Evolutionary conservation across 1,284 basidiomycete genomes (phyloP), one percentile per base, ranked within the genome.

Genomic region (Trichosporon sp.): DNA sequence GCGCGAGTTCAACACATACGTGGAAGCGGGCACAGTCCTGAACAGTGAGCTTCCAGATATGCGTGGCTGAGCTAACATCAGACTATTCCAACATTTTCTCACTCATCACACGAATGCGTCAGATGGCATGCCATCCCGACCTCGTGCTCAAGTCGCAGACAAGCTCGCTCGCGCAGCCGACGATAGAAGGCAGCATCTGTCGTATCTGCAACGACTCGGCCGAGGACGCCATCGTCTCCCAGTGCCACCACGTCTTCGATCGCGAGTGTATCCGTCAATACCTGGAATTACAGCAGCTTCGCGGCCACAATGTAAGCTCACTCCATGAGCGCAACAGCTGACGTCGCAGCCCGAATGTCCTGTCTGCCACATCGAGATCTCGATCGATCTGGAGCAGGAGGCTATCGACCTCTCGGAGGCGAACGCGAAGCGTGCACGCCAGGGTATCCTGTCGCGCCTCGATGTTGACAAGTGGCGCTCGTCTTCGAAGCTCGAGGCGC

Each of bases 211-310:
- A 94, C 70, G 96, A 99, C 70, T 85, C 96, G 74, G 79, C 93
- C 0, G 96, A 99, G 80, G 96, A 99, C 74, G 94, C 95, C 1
- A 97, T 99, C 68, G 87, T 92, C 72, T 89, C 92, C 31, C 89
- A 88, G 69, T 99, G 96, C 78, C 74, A 77, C 49, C 76, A 80
- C 64, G 78, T 82, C n/a, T 82, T 83, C 63, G 94, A 97, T 77
- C 87, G 96, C 66, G 92, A 95, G 77, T 99, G 96, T 74, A 95
- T 99, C 75, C 88, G 87, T 71, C 93, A 96, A 78, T 99, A 98
- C 76, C 84, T 99, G 58, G 86, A 90, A 68, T 85, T 78, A 2
- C 73, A 75, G 54, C 72, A 75, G 49, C 40, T 87, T 1, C 86
- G 87, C 19, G 84, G 88, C n/a, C 89, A 91, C 70, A 81, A 60